Base-by-base conservation (phyloP, 2,329 filamentous ascomycete genomes). In the Colletotrichum sp. region DNA sequence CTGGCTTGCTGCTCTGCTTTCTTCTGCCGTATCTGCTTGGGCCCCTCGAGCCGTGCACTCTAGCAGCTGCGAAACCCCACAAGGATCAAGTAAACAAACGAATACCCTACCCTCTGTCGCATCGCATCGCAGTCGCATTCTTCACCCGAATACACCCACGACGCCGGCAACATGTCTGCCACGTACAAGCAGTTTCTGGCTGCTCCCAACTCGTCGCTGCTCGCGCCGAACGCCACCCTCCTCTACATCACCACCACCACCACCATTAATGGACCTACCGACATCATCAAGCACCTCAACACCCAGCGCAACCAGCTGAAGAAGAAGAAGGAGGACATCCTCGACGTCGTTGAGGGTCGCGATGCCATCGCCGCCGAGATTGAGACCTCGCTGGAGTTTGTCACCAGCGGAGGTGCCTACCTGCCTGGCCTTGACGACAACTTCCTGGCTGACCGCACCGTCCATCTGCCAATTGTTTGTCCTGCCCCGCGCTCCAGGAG, bases 161-260 rank as follows among this genome's bases (percentile, higher is more conserved):
- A 56, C 30, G 80, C n/a, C 32, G 73, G 73, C 70, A 67, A 70
- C 8, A 87, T 87, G 85, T 83, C 86, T 77, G 82, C 85, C 79
- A 82, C 89, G 76, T 96, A 96, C 87, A 90, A 92, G 88, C 91
- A 91, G 86, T 96, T 96, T 83, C 89, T 96, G 71, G 89, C 90
- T 81, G 88, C 91, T 77, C 94, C 94, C 77, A 92, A 87, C 84
- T 86, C 92, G 71, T 90, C 91, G 71, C 86, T 91, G 72, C 87
- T 96, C 80, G 89, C 92, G 43, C 86, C 90, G 70, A 89, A 93
- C 83, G 93, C 93, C 74, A 91, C 93, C 60, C 87, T 96, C 79
- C 93, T 96, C 88, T 99, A 98, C 88, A 93, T 98, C 84, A 95
- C 96, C 71, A 98, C 96, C 9, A 93, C 96, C 15, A 95, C 93